phyloP scores from a whole-genome alignment of 1,139 yeast genomes.

The Kurtzmaniella quercitrusa region DNA sequence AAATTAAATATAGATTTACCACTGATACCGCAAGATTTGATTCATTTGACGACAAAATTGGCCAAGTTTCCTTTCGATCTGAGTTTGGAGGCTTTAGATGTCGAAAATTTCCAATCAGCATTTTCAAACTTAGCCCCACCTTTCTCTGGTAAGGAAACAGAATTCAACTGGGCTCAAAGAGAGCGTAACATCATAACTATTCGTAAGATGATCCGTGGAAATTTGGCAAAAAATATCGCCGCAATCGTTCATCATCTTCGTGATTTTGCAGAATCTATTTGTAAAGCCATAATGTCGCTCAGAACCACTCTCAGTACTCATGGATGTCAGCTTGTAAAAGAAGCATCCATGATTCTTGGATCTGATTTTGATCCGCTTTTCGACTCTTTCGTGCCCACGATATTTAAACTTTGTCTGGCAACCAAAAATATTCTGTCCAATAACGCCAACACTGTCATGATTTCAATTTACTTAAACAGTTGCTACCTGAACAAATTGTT shows the following conservation, averaged over 20 bases:
- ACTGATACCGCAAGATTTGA: constrained; percentile 12
- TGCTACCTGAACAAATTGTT: constrained; percentile 53
- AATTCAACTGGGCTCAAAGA: constrained; percentile 77
- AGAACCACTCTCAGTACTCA: constrained; percentile 79
- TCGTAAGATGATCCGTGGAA: constrained; percentile 61
- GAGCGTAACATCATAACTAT: constrained; percentile 58
- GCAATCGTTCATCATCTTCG: constrained; percentile 40
- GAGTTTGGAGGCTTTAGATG: constrained; percentile 17
- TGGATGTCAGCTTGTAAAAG: constrained; percentile 79
- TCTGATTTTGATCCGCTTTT: constrained; percentile 54
- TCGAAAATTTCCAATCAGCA: constrained; percentile 17
- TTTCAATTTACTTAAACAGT: constrained; percentile 55
- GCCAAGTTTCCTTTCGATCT: constrained; percentile 24
- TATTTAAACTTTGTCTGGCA: constrained; percentile 64
- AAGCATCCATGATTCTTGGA: constrained; percentile 51
- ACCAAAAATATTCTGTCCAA: constrained; percentile 78
- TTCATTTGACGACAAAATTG: constrained; percentile 15
- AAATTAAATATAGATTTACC: neutral
- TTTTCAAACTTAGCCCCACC: constrained; percentile 20
- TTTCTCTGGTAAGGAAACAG: constrained; percentile 83
- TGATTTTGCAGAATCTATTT: constrained; percentile 53
- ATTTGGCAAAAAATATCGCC: constrained; percentile 52
- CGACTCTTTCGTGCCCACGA: constrained; percentile 55
- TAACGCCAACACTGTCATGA: constrained; percentile 67
- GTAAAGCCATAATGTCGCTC: constrained; percentile 66